Conservation (phyloP, 2,329 filamentous ascomycete species). For the Xylaria sp. region DNA sequence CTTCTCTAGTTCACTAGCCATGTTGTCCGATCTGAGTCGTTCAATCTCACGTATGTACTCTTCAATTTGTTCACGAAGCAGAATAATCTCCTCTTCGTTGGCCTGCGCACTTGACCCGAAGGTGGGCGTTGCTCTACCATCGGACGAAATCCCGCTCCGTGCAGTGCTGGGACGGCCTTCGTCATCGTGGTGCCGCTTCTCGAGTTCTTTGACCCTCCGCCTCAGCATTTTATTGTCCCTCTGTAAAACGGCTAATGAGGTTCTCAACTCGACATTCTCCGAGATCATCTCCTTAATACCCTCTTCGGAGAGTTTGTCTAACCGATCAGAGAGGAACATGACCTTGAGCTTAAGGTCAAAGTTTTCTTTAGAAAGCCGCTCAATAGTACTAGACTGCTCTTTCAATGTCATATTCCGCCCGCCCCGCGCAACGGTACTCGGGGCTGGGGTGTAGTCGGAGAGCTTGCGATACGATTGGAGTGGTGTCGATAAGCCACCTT, state of each 20-base stretch:
- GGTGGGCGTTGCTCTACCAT: constrained; percentile 65
- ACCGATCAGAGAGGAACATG: constrained; percentile 92
- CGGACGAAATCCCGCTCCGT: constrained; percentile 64
- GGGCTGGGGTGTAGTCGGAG: constrained; percentile 63
- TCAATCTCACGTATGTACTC: constrained; percentile 87
- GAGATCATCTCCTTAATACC: constrained; percentile 98
- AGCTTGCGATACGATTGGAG: constrained; percentile 53
- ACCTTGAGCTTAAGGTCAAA: constrained; percentile 98
- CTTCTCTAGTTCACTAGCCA: constrained; percentile 85
- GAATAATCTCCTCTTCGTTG: constrained; percentile 86
- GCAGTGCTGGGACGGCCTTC: constrained; percentile 71
- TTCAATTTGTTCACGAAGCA: constrained; percentile 85
- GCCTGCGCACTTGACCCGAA: constrained; percentile 71
- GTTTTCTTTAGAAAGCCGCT: constrained; percentile 95
- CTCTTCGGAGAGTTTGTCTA: constrained; percentile 94
- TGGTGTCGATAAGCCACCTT: constrained; percentile 72
- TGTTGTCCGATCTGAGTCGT: constrained; percentile 78
- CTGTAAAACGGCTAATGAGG: constrained; percentile 85
- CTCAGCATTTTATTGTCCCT: constrained; percentile 89
- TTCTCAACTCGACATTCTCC: constrained; percentile 95
- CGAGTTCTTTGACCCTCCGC: constrained; percentile 83
- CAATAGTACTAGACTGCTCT: constrained; percentile 97
- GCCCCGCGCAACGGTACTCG: constrained; percentile 62
- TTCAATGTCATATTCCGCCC: constrained; percentile 87
- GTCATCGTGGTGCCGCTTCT: constrained; percentile 76